Evolutionary conservation across 164 flowering plant genomes (phyloP).

Genomic region (Vitis riparia): DNA sequence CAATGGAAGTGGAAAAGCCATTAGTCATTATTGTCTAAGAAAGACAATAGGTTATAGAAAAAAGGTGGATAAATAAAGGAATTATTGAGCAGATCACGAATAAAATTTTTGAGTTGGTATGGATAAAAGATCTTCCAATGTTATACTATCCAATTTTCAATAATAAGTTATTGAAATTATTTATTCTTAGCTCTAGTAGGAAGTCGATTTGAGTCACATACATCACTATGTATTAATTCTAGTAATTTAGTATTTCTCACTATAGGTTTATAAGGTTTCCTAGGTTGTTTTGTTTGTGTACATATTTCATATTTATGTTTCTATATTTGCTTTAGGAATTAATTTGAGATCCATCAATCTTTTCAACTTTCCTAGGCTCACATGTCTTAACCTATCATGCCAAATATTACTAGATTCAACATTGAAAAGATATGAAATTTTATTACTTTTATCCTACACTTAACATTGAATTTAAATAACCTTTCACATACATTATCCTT

Average conservation of each 20-base stretch:
- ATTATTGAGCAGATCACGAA: too few species aligned
- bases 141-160: too few species aligned
- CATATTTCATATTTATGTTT: slow-evolving; percentile 1
- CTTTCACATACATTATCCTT: slow-evolving; percentile 10
- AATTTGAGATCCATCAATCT: background rate
- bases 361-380: background rate
- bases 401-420: background rate
- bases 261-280: background rate
- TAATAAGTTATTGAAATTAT: background rate
- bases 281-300: background rate
- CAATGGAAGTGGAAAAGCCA: too few species aligned
- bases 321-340: background rate
- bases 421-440: background rate
- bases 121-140: too few species aligned
- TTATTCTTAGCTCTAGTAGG: background rate
- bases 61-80: too few species aligned
- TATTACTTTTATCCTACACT: background rate
- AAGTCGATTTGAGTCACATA: background rate
- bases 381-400: slow-evolving; percentile 5
- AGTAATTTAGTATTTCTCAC: background rate
- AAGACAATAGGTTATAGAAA: too few species aligned
- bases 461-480: slow-evolving; percentile 1
- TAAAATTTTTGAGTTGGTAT: too few species aligned
- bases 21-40: too few species aligned
- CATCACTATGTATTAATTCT: background rate